phyloP scores from a whole-genome alignment of 1,284 basidiomycete species.

The Pseudozyma hubeiensis region DNA sequence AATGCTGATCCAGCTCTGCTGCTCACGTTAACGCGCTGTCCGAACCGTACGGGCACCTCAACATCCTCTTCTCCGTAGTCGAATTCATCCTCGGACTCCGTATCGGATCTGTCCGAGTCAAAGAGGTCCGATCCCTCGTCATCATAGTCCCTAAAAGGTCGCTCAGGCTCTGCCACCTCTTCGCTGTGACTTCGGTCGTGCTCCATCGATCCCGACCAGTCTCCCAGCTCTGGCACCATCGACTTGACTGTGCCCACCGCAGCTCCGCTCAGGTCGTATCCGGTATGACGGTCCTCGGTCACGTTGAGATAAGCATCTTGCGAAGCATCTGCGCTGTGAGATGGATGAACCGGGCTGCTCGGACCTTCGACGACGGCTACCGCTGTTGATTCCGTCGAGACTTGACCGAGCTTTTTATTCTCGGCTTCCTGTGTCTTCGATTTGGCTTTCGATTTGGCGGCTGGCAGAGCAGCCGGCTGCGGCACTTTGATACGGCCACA shows the following conservation, averaged over 20 bases:
- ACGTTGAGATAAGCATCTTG: conserved; percentile 26
- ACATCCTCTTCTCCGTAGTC: conserved; percentile 19
- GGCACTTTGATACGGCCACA: conserved; percentile 31
- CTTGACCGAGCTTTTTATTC: conserved; percentile 9
- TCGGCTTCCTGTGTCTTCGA: background rate
- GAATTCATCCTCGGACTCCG: conserved; percentile 27
- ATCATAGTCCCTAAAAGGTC: conserved; percentile 43
- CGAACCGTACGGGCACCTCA: conserved; percentile 39
- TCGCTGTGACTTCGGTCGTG: conserved; percentile 1
- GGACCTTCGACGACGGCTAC: background rate
- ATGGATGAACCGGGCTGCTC: background rate
- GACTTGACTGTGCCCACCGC: conserved; percentile 39
- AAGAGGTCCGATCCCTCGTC: conserved; percentile 43
- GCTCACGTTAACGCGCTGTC: conserved; percentile 29
- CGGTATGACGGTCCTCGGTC: conserved; percentile 15
- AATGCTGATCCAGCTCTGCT: conserved; percentile 1
- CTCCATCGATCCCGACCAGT: conserved; percentile 31
- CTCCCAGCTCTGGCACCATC: conserved; percentile 36
- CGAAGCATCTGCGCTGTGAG: conserved; percentile 6
- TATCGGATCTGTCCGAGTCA: conserved; percentile 28
- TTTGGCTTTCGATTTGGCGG: conserved; percentile 9
- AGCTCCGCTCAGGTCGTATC: conserved; percentile 22
- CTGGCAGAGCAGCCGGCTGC: conserved; percentile 3
- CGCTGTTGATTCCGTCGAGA: background rate
- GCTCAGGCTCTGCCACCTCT: background rate